Evolutionary conservation across 2,329 filamentous ascomycete genomes (phyloP), one percentile per base, ranked within the genome.

Genomic region (Colletotrichum sp.): DNA sequence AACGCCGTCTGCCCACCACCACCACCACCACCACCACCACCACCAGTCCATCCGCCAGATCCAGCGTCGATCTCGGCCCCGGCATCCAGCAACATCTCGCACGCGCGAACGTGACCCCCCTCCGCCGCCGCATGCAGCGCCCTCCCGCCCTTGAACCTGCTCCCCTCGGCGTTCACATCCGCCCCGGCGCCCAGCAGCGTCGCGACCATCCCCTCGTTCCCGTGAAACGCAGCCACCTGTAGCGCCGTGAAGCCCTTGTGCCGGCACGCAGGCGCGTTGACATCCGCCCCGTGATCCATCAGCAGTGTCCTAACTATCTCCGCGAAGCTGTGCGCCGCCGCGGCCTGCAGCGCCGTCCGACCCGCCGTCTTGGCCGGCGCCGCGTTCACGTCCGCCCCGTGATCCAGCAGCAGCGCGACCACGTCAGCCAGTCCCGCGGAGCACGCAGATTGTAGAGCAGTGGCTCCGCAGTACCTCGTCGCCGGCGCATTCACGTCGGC

Each of bases 31-130:
- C 39, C 36, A 49, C 18, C 16, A 44, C 5, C 80, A 30, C 16
- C 69, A 13, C 39, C 36, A 52, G 44, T 1, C 62, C 69, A 55
- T 34, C 69, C 55, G n/a, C 69, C 64, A 75, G 82, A 81, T 68
- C 87, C 82, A 75, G 82, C 82, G 68, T 87, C 82, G 16, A 87
- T 71, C 16, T 86, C 76, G 8, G 85, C 86, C 15, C 86, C 86
- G 6, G 75, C 77, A 3, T 81, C 79, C 60, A 87, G 76, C 9
- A 88, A 81, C 55, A 78, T 75, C 15, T 78, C 72, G 6, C 84
- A 80, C n/a, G 82, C 49, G 1, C 74, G 44, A 1, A 78, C 32
- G 30, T 79, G 75, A 2, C 68, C 74, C 1, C 32, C 15, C 5
- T 49, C 26, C 2, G 74, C 78, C 4, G 80, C 81, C 5, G 62